Conservation (phyloP, 2,329 filamentous ascomycete genomes). For the Pseudocercospora pini-densiflorae region DNA sequence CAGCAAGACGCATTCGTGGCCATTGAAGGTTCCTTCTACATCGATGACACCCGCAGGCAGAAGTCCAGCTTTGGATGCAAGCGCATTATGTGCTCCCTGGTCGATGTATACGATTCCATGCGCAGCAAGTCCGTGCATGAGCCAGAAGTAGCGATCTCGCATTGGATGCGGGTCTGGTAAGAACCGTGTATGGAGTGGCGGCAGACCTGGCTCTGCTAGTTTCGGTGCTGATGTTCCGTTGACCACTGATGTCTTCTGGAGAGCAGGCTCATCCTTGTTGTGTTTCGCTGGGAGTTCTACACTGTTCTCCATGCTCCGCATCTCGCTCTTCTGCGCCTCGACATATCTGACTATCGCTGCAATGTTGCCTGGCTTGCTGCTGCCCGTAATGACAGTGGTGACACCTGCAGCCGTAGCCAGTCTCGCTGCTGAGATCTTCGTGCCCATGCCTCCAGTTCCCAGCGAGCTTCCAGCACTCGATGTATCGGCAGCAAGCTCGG, state of each 20-base stretch:
- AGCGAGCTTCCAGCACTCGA: constrained; percentile 86
- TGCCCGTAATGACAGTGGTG: constrained; percentile 92
- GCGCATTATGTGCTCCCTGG: constrained; percentile 79
- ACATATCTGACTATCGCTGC: constrained; percentile 82
- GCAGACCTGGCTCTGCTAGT: constrained; percentile 38
- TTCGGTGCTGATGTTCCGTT: constrained; percentile 35
- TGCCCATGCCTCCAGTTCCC: constrained; percentile 96
- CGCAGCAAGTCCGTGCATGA: constrained; percentile 86
- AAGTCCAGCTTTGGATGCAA: constrained; percentile 82
- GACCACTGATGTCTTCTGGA: constrained; percentile 32
- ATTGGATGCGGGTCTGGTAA: constrained; percentile 83
- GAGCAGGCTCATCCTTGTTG: constrained; percentile 14
- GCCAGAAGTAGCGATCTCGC: constrained; percentile 94
- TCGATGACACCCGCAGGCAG: constrained; percentile 89
- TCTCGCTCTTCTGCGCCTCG: constrained; percentile 61
- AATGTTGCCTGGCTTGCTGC: constrained; percentile 92
- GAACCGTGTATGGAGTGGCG: constrained; percentile 87
- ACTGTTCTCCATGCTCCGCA: constrained; percentile 33
- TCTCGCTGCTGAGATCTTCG: constrained; percentile 92
- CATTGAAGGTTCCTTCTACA: constrained; percentile 84
- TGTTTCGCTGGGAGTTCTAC: constrained; percentile 27
- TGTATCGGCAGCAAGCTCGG: constrained; percentile 81
- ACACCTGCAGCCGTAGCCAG: constrained; percentile 93
- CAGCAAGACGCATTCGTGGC: constrained; percentile 89
- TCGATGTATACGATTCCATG: constrained; percentile 95